Conservation (phyloP, 2,329 filamentous ascomycete species). For the Ascochyta koolunga region DNA sequence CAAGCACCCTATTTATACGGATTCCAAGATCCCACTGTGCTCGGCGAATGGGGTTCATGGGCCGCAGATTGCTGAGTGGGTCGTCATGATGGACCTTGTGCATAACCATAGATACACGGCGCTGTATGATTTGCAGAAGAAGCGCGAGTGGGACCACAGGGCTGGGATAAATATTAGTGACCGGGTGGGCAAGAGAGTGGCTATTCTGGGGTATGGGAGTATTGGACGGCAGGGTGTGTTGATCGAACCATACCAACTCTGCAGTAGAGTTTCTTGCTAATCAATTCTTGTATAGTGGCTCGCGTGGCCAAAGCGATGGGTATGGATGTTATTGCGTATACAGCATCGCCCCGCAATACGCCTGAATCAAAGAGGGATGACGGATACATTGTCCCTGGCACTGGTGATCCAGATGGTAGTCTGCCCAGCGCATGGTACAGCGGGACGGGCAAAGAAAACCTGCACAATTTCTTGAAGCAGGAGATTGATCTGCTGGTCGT, state of each 20-base stretch:
- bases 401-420: conserved; percentile 63
- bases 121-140: conserved; percentile 64
- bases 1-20: conserved; percentile 59
- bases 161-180: conserved; percentile 54
- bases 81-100: conserved; percentile 66
- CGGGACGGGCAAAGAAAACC: conserved; percentile 57
- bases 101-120: conserved; percentile 60
- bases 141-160: conserved; percentile 58
- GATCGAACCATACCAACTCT: background rate
- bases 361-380: conserved; percentile 67
- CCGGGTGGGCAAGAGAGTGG: conserved; percentile 63
- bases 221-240: conserved; percentile 64
- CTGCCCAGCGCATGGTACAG: conserved; percentile 64
- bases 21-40: conserved; percentile 60
- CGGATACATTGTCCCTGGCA: conserved; percentile 71
- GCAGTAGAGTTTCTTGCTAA: background rate
- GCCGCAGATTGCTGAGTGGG: conserved; percentile 71
- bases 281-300: conserved; percentile 50
- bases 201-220: conserved; percentile 67
- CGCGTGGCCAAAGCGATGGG: conserved; percentile 68
- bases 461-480: conserved; percentile 61
- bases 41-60: conserved; percentile 64
- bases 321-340: conserved; percentile 77
- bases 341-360: conserved; percentile 70
- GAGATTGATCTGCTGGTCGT: conserved; percentile 64